These are phyloP conservation scores for Homolaphlyctis polyrhiza DNA, from an alignment of 371 early-diverging fungal genomes.

Conservation along the genomic window DNA sequence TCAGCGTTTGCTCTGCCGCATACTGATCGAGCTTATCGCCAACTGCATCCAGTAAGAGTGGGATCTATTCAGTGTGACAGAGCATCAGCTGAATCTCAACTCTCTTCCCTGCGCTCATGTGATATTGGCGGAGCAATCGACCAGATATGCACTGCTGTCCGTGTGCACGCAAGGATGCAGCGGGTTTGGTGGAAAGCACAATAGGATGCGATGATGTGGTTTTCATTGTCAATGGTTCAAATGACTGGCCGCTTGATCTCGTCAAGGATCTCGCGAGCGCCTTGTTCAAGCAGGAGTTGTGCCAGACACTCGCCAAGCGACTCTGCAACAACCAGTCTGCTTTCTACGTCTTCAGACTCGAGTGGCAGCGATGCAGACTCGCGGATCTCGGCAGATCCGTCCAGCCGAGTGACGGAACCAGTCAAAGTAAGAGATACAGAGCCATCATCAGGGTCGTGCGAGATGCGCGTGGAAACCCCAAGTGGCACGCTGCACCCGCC, in stretches of 20 bases:
- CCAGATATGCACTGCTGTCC: too few species aligned
- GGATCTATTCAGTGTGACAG: too few species aligned
- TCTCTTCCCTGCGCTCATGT: too few species aligned
- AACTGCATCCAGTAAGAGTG: too few species aligned
- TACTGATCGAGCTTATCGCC: too few species aligned
- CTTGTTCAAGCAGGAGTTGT: conserved; percentile 22
- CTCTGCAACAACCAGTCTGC: conserved; percentile 13
- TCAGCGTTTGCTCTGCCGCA: too few species aligned
- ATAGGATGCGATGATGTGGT: too few species aligned
- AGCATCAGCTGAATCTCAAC: too few species aligned
- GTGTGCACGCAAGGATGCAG: too few species aligned
- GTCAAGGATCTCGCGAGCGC: conserved; percentile 30
- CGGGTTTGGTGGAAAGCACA: too few species aligned
- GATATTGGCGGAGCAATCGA: too few species aligned
- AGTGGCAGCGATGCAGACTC: conserved; percentile 47
- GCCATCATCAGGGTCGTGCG: conserved; percentile 35
- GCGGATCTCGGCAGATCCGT: conserved; percentile 40
- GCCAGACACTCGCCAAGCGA: conserved; percentile 29
- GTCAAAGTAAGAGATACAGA: conserved; percentile 43
- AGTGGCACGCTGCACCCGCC: conserved; percentile 97
- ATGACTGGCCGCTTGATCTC: conserved; percentile 15
- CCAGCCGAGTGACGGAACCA: conserved; percentile 65
- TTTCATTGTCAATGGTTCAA: not conserved
- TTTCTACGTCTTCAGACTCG: not conserved
- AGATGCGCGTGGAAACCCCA: conserved; percentile 69